A percentile compares a stretch with the other conserved stretches of the same genome.
Conservation (phyloP, 2,329 filamentous ascomycete species). For the Ceratocystis albifundus region DNA sequence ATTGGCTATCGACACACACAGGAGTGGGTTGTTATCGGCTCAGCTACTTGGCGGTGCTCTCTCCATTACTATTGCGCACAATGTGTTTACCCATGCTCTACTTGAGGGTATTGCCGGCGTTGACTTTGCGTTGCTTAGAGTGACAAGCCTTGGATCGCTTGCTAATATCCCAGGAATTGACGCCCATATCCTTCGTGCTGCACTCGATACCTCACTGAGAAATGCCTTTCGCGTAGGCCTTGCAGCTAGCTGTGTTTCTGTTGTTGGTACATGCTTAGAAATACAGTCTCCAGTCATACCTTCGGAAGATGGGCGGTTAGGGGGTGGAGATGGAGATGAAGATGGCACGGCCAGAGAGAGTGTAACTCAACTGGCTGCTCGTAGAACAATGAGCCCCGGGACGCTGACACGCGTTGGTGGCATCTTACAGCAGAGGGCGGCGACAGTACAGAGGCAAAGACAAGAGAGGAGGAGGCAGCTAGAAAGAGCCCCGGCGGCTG, state of each 20-base stretch:
- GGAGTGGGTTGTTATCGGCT: constrained; percentile 36
- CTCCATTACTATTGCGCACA: constrained; percentile 37
- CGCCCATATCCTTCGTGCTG: constrained; percentile 38
- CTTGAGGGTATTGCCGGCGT: constrained; percentile 29
- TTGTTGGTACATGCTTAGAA: constrained; percentile 38
- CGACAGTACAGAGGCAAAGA: not conserved
- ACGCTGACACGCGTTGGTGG: not conserved
- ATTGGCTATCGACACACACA: constrained; percentile 28
- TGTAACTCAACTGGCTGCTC: not conserved
- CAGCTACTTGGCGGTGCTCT: constrained; percentile 38
- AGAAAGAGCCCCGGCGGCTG: not conserved
- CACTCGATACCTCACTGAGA: constrained; percentile 51
- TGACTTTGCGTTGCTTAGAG: constrained; percentile 23
- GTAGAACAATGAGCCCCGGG: not conserved
- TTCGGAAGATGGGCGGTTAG: too few species aligned
- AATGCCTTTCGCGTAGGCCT: constrained; percentile 50
- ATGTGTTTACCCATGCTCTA: constrained; percentile 35
- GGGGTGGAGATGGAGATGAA: not conserved
- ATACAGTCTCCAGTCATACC: too few species aligned
- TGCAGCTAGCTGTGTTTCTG: constrained; percentile 40
- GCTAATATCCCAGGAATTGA: constrained; percentile 34
- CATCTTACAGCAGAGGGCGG: not conserved
- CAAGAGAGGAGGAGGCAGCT: not conserved
- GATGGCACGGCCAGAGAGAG: not conserved
- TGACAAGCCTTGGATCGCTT: constrained; percentile 23